Evolutionary conservation across 1,284 basidiomycete species (phyloP).

Genomic region (Malassezia yamatoensis): DNA sequence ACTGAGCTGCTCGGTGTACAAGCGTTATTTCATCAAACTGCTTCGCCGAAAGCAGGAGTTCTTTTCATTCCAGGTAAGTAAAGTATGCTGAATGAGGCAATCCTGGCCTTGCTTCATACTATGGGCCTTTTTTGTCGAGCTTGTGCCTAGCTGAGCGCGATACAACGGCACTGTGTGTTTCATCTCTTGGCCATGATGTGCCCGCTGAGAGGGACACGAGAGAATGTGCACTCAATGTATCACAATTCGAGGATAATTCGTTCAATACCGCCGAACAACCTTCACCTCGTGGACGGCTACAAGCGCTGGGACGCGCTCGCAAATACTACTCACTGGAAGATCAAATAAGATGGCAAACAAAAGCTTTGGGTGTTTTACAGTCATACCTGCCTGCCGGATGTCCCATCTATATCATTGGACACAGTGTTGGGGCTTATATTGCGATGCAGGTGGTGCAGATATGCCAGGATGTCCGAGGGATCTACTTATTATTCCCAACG

Average conservation of each 20-base stretch:
- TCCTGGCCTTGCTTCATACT: conserved; percentile 12
- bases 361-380: background rate
- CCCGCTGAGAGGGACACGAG: background rate
- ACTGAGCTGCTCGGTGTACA: conserved; percentile 1
- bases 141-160: background rate
- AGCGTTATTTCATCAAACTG: background rate
- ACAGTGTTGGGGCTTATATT: conserved; percentile 17
- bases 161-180: conserved; percentile 5
- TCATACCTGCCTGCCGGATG: background rate
- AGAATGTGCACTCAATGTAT: background rate
- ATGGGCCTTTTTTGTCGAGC: background rate
- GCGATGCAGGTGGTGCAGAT: background rate
- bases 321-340: conserved; percentile 10
- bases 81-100: conserved; percentile 1
- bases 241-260: background rate
- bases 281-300: background rate
- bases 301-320: background rate
- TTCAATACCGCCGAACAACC: background rate
- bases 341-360: conserved; percentile 4
- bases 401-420: conserved; percentile 8
- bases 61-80: conserved; percentile 6
- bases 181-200: background rate
- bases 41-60: background rate
- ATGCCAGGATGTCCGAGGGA: background rate
- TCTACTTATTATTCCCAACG: conserved; percentile 13